These are phyloP conservation scores for Saussurea involucrata DNA, from an alignment of 129 eudicot genomes.

Conservation along the genomic window DNA sequence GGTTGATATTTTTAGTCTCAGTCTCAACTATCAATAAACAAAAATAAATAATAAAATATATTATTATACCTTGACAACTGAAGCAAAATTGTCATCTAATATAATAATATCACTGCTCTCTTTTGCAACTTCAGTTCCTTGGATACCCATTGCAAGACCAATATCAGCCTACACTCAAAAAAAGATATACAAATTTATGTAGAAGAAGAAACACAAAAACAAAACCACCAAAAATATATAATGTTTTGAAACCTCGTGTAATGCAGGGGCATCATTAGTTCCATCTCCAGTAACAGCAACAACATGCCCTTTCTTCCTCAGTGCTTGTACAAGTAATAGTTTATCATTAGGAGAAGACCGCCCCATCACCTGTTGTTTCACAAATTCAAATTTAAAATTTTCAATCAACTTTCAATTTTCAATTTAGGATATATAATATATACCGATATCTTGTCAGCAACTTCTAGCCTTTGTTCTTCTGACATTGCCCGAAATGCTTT, in stretches of 20 bases:
- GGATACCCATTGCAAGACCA: constrained; percentile 96
- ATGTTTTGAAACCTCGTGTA: constrained; percentile 67
- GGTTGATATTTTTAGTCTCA: background rate
- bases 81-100: constrained; percentile 85
- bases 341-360: constrained; percentile 96
- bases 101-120: constrained; percentile 93
- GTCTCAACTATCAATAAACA: background rate
- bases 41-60: background rate
- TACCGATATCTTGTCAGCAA: constrained; percentile 84
- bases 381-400: constrained; percentile 2
- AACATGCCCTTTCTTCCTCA: constrained; percentile 81
- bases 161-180: constrained; percentile 76
- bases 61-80: constrained; percentile 74
- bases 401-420: too few species aligned
- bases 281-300: constrained; percentile 99
- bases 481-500: constrained; percentile 60
- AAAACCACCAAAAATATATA: background rate
- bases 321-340: constrained; percentile 90
- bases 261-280: constrained; percentile 99
- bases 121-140: constrained; percentile 95
- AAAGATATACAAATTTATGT: background rate
- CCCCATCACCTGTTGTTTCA: constrained; percentile 88
- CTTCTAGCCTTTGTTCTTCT: constrained; percentile 51
- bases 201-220: background rate
- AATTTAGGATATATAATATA: background rate